Base-by-base conservation (phyloP, 371 early-diverging fungal species). In the Chytridium lagenaria region DNA sequence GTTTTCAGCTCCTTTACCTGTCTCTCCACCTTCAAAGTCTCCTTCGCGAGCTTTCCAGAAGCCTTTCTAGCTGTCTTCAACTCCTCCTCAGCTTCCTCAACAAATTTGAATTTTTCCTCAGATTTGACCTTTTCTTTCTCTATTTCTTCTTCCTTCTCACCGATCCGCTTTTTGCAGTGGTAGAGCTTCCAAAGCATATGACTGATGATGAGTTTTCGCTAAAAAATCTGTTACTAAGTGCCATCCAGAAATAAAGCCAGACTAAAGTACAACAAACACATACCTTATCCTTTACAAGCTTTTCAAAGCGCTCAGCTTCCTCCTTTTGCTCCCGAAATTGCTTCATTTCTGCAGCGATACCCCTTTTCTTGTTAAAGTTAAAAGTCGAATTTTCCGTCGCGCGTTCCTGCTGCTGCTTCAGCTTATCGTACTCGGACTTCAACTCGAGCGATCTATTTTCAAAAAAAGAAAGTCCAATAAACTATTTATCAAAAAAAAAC, bases 101-200 rank as follows among this genome's bases (percentile, higher is more conserved):
- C 44, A 22, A 40, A 50, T 28, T 68, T 75, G 22, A 72, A 61
- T 63, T 81, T 76, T 39, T 77, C 75, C 55, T 84, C 74, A 7
- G 74, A 36, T n/a, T 51, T 75, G 59, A 80, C 83, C 38, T 84
- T 80, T 40, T 88, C 92, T 39, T 78, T 59, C 31, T 78, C 83
- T 30, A 91, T 79, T 0, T 78, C 80, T 12, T 74, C 78, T 31
- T 76, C 55, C 12, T 78, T 50, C 22, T 30, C 28, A 33, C 76
- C 67, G 19, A 74, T 50, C 15, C 68, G 59, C 40, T 74, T 26
- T 23, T 83, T 76, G 23, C 93, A 84, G 72, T 97, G 96, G 80
- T 88, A 97, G 33, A 97, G 86, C 73, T 92, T 93, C 95, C 95
- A 95, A 39, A 96, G 84, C 65, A 94, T 79, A 71, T 92, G 90